phyloP scores from a whole-genome alignment of 352 stramenopile genomes.

The Phytophthora nicotianae region DNA sequence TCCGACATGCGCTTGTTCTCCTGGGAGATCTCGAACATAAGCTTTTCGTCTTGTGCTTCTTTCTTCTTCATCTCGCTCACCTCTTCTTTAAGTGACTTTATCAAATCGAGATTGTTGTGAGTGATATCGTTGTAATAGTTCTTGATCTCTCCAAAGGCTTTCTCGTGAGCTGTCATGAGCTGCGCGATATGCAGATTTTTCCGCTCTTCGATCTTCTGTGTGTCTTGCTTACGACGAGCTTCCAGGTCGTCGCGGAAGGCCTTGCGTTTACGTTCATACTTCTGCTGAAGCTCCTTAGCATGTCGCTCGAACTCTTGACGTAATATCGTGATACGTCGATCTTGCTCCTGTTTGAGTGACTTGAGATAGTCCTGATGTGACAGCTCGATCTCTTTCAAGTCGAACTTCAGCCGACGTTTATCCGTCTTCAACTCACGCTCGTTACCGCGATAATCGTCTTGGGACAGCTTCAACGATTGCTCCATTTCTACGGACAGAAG shows the following conservation, averaged over 20 bases:
- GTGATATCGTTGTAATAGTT: conserved; percentile 98
- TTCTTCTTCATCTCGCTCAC: conserved; percentile 94
- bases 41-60: conserved; percentile 93
- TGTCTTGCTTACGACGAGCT: conserved; percentile 81
- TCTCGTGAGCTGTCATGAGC: conserved; percentile 93
- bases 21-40: conserved; percentile 94
- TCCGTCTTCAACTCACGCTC: conserved; percentile 92
- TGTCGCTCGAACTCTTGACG: conserved; percentile 93
- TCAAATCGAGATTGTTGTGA: conserved; percentile 97
- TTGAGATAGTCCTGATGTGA: conserved; percentile 94
- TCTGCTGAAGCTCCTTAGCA: conserved; percentile 91
- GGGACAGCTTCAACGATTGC: conserved; percentile 86
- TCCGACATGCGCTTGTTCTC: conserved; percentile 96
- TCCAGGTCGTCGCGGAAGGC: conserved; percentile 87
- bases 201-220: conserved; percentile 88
- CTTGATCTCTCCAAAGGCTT: conserved; percentile 96
- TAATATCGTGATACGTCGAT: conserved; percentile 90
- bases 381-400: conserved; percentile 93
- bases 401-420: conserved; percentile 86
- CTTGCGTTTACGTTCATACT: conserved; percentile 85
- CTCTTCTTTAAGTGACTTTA: conserved; percentile 96
- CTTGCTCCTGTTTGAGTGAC: conserved; percentile 92
- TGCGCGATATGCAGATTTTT: conserved; percentile 93
- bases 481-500: conserved; percentile 64
- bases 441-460: conserved; percentile 90